Percentiles rank a stretch among this genome's conserved stretches.
phyloP scores from a whole-genome alignment of 257 asterid genomes.

The Solanum gandarillasii region DNA sequence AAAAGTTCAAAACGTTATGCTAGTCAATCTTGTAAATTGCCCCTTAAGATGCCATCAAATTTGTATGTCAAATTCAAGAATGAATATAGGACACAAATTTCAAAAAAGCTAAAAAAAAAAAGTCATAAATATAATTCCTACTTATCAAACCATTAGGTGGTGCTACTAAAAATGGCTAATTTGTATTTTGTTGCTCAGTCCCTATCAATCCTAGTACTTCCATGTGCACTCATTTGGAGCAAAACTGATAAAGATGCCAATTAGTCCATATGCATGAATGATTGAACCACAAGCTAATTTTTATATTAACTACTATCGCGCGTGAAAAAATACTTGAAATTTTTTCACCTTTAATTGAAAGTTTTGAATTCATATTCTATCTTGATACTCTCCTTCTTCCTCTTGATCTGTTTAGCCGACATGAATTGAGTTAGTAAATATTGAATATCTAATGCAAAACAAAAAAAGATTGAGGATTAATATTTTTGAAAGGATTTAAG shows the following conservation, averaged over 20 bases:
- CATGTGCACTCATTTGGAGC: not conserved
- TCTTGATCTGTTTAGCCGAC: not conserved
- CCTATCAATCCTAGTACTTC: not conserved
- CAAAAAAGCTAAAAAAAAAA: not conserved
- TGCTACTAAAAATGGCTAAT: not conserved
- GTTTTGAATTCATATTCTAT: not conserved
- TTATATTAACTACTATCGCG: constrained; percentile 11
- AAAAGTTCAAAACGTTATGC: no score
- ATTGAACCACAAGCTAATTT: not conserved
- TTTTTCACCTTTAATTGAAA: not conserved
- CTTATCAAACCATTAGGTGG: not conserved
- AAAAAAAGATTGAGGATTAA: not conserved
- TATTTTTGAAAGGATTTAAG: not conserved
- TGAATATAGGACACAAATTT: not conserved
- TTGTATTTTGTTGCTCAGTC: not conserved
- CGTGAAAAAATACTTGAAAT: constrained; percentile 13
- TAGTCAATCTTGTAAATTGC: no score
- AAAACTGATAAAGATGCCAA: not conserved
- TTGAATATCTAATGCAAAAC: not conserved
- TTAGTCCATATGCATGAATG: not conserved
- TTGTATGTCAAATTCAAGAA: not conserved
- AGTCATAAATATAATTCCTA: not conserved
- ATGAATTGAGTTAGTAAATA: not conserved
- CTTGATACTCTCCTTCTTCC: not conserved
- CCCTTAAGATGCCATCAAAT: no score